A percentile compares a stretch with the other conserved stretches of the same genome.
Conservation (phyloP, 208 protist genomes). For the Ichthyophonus hoferi region DNA sequence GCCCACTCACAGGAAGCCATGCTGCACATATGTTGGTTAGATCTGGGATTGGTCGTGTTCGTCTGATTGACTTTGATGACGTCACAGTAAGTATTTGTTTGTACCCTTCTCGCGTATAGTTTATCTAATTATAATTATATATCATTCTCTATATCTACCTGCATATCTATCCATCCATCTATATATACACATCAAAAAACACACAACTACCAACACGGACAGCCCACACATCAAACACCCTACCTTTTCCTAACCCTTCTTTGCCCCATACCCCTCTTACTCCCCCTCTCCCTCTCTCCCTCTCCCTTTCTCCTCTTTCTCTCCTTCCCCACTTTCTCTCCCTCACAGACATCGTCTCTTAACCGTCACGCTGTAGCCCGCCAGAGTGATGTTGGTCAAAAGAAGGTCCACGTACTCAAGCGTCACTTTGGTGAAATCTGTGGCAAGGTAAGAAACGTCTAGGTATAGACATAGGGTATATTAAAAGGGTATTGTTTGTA, state of each 20-base stretch:
- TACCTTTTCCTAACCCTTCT: not conserved
- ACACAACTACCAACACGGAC: not conserved
- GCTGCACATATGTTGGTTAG: conserved; percentile 76
- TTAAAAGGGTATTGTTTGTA: too few species aligned
- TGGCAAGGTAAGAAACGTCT: too few species aligned
- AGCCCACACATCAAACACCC: not conserved
- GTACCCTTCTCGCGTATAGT: not conserved
- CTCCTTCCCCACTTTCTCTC: not conserved
- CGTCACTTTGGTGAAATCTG: conserved; percentile 69
- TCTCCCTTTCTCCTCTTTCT: not conserved
- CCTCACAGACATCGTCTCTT: conserved; percentile 67
- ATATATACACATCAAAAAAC: not conserved
- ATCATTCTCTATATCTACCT: not conserved
- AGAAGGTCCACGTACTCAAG: conserved; percentile 73
- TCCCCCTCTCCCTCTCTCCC: not conserved
- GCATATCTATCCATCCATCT: not conserved
- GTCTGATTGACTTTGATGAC: conserved; percentile 77
- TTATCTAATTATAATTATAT: not conserved
- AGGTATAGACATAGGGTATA: too few species aligned
- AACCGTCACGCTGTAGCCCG: conserved; percentile 80
- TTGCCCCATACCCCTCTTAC: not conserved
- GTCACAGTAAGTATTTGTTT: conserved; percentile 53
- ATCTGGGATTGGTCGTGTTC: conserved; percentile 75
- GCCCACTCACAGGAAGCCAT: conserved; percentile 72
- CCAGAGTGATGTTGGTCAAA: conserved; percentile 74